phyloP scores from a whole-genome alignment of 2,329 filamentous ascomycete genomes.

The Pseudonectria buxi region DNA sequence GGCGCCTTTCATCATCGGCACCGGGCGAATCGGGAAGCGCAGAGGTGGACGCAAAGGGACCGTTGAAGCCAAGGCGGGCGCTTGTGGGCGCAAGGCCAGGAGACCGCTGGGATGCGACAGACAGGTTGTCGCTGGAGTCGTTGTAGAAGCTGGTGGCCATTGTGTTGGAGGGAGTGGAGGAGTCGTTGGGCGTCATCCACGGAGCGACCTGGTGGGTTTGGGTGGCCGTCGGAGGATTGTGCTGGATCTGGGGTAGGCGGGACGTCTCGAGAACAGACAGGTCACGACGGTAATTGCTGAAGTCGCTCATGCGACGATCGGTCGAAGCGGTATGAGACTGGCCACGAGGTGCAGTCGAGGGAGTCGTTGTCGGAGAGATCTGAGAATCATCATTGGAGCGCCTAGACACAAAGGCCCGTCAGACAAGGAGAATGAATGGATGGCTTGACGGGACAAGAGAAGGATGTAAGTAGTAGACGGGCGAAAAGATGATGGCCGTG shows the following conservation, averaged over 20 bases:
- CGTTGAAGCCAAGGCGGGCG: conserved; percentile 24
- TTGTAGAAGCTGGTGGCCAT: conserved; percentile 61
- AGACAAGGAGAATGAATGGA: conserved; percentile 7
- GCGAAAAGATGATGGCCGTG: no score
- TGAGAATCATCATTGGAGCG: conserved; percentile 34
- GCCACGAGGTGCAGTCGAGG: conserved; percentile 36
- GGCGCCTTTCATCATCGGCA: conserved; percentile 67
- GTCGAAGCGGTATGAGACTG: conserved; percentile 36
- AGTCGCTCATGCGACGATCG: conserved; percentile 53
- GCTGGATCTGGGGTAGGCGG: conserved; percentile 54
- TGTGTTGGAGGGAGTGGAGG: conserved; percentile 29
- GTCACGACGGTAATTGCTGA: conserved; percentile 66
- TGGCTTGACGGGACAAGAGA: conserved; percentile 5
- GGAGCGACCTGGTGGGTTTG: conserved; percentile 49
- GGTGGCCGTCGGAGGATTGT: conserved; percentile 41
- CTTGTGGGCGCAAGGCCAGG: conserved; percentile 54
- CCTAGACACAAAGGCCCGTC: conserved; percentile 19
- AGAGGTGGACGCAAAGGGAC: conserved; percentile 37
- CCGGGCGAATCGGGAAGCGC: conserved; percentile 57
- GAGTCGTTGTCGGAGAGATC: conserved; percentile 41
- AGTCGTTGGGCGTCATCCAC: conserved; percentile 46
- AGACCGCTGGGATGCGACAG: conserved; percentile 58
- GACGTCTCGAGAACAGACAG: conserved; percentile 60
- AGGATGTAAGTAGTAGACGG: no score
- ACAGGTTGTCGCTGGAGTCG: conserved; percentile 66